These are phyloP conservation scores for Tetrahymena malaccensis DNA, from an alignment of 73 alveolate species.

Conservation along the genomic window DNA sequence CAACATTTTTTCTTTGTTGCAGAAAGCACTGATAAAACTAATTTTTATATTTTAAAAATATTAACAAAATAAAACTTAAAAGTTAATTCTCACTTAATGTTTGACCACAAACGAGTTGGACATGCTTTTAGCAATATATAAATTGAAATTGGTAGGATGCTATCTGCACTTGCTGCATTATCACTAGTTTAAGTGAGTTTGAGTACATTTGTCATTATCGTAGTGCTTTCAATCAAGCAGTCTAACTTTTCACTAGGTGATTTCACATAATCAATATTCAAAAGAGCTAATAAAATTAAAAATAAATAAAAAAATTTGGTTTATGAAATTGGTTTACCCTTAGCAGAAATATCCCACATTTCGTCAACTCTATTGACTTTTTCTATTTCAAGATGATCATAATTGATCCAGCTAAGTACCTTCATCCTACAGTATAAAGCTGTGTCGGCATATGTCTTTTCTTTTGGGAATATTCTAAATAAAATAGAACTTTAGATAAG, in stretches of 20 bases:
- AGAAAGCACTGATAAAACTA: conserved; percentile 7
- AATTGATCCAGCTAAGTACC: conserved; percentile 12
- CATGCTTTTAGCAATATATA: conserved; percentile 22
- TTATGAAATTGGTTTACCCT: background rate
- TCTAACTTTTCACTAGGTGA: conserved; percentile 27
- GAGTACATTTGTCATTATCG: conserved; percentile 25
- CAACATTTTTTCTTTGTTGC: conserved; percentile 6
- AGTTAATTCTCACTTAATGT: background rate
- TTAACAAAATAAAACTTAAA: background rate
- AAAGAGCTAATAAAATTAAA: conserved; percentile 3
- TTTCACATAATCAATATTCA: conserved; percentile 10
- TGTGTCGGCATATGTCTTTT: conserved; percentile 28
- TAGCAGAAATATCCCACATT: conserved; percentile 32
- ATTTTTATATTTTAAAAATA: background rate
- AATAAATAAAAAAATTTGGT: background rate
- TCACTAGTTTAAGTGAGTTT: conserved; percentile 11
- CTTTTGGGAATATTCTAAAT: conserved; percentile 24
- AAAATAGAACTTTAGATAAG: background rate
- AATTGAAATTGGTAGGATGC: conserved; percentile 14
- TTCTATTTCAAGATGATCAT: conserved; percentile 17
- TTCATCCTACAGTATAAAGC: conserved; percentile 31
- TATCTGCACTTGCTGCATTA: conserved; percentile 33
- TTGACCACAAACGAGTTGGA: conserved; percentile 14
- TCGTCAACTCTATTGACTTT: conserved; percentile 33
- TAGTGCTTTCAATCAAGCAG: conserved; percentile 6